These are phyloP conservation scores for Trametes cubensis DNA, from an alignment of 768 basidiomycete genomes.

Conservation along the genomic window DNA sequence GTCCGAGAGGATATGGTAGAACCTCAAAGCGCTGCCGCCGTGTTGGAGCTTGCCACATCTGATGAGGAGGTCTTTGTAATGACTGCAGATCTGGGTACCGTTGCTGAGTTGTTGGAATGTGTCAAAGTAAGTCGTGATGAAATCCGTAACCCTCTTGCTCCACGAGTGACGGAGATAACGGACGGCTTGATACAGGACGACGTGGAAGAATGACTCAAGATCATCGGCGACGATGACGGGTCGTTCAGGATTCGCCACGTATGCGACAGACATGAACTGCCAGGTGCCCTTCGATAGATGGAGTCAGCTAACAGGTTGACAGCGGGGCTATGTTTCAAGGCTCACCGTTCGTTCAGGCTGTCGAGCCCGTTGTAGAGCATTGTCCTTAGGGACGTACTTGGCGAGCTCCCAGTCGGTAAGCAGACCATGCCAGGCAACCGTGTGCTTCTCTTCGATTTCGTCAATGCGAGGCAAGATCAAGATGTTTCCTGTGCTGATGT, in stretches of 20 bases:
- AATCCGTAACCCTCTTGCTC: too few relatives aligned
- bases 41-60: too few relatives aligned
- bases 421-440: not conserved
- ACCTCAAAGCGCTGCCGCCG: too few relatives aligned
- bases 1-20: too few relatives aligned
- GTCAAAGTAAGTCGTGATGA: too few relatives aligned
- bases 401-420: constrained; percentile 9
- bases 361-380: not conserved
- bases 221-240: constrained; percentile 18
- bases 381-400: not conserved
- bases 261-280: constrained; percentile 16
- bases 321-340: not conserved
- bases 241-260: not conserved
- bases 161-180: not conserved
- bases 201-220: constrained; percentile 19
- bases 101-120: too few relatives aligned
- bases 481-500: constrained; percentile 2
- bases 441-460: not conserved
- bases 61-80: too few relatives aligned
- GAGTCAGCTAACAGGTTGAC: not conserved
- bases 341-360: constrained; percentile 9
- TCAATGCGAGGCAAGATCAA: not conserved
- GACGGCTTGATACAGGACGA: constrained; percentile 11
- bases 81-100: too few relatives aligned
- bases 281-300: too few relatives aligned